Evolutionary conservation across 116 monocot genomes (phyloP).

Genomic region (Posidonia oceanica): DNA sequence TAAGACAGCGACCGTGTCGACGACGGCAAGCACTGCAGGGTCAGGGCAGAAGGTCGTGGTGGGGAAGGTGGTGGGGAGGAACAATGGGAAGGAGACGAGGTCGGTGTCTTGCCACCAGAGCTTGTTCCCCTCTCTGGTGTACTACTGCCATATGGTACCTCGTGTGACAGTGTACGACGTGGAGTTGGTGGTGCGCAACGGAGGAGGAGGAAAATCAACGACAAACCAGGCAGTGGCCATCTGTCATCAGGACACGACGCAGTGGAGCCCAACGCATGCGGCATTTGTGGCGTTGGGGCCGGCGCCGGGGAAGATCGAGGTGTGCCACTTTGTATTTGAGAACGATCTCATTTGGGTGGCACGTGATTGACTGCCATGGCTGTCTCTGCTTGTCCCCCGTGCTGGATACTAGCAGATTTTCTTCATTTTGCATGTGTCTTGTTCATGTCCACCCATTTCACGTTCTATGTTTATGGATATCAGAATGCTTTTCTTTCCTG

Average conservation of each 20-base stretch:
- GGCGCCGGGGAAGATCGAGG: conserved; percentile 34
- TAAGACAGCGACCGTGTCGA: conserved; percentile 7
- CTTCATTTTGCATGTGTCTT: too few species aligned
- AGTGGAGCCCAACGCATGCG: conserved; percentile 31
- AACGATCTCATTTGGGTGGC: conserved; percentile 35
- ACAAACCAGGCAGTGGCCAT: conserved; percentile 33
- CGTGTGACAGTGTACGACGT: conserved; percentile 36
- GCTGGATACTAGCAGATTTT: too few species aligned
- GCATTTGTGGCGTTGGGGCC: conserved; percentile 29
- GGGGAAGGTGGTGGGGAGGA: conserved; percentile 13
- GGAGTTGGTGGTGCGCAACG: conserved; percentile 12
- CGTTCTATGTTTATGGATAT: too few species aligned
- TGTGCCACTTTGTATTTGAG: conserved; percentile 43
- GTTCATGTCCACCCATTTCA: too few species aligned
- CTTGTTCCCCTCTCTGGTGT: conserved; percentile 39
- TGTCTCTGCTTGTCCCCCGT: too few species aligned
- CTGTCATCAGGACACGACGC: conserved; percentile 33
- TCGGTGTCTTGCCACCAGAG: conserved; percentile 53
- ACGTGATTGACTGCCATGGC: background rate
- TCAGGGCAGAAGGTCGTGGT: conserved; percentile 17
- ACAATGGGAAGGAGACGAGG: conserved; percentile 20
- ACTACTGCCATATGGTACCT: conserved; percentile 46
- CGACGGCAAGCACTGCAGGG: conserved; percentile 18
- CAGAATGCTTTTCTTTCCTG: too few species aligned
- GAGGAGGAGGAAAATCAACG: conserved; percentile 6